Evolutionary conservation across 306 rosid genomes (phyloP).

Genomic region (Quercus parvula): DNA sequence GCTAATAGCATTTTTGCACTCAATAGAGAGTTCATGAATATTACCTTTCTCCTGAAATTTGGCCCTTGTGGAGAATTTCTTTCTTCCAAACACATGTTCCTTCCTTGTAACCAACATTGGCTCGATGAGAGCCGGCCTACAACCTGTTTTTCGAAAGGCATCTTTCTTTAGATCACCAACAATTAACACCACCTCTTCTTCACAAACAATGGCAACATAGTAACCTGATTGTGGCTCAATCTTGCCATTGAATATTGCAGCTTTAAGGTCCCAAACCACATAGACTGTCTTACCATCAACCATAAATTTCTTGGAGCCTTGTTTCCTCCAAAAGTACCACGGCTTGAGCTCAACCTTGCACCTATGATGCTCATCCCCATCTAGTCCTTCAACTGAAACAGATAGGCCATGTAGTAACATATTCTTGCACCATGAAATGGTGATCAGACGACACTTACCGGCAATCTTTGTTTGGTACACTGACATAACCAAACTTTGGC

Average conservation of each 20-base stretch:
- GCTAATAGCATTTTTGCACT: slow-evolving; percentile 45
- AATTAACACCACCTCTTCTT: slow-evolving; percentile 62
- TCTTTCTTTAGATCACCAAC: slow-evolving; percentile 81
- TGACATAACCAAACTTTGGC: slow-evolving; percentile 61
- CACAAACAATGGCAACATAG: slow-evolving; percentile 74
- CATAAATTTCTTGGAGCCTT: slow-evolving; percentile 68
- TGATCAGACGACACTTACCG: slow-evolving; percentile 66
- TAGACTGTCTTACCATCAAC: slow-evolving; percentile 59
- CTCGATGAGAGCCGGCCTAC: slow-evolving; percentile 65
- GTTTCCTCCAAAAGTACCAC: slow-evolving; percentile 93
- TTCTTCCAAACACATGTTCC: slow-evolving; percentile 77
- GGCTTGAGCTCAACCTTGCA: slow-evolving; percentile 92
- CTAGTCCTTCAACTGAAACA: slow-evolving; percentile 61
- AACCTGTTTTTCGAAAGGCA: slow-evolving; percentile 62
- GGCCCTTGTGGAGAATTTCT: slow-evolving; percentile 55
- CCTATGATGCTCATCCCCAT: slow-evolving; percentile 40
- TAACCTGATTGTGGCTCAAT: slow-evolving; percentile 73
- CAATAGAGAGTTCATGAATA: slow-evolving; percentile 62
- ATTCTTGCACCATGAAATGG: slow-evolving; percentile 88
- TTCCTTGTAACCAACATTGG: slow-evolving; percentile 66
- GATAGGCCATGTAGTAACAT: slow-evolving; percentile 72
- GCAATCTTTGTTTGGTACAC: slow-evolving; percentile 74
- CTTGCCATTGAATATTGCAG: slow-evolving; percentile 71
- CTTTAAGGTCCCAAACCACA: slow-evolving; percentile 80
- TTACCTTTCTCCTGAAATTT: slow-evolving; percentile 58